Percentiles rank a stretch among this genome's conserved stretches.
phyloP scores from a whole-genome alignment of 495 filamentous ascomycete genomes.

The Jackrogersella multiformis region DNA sequence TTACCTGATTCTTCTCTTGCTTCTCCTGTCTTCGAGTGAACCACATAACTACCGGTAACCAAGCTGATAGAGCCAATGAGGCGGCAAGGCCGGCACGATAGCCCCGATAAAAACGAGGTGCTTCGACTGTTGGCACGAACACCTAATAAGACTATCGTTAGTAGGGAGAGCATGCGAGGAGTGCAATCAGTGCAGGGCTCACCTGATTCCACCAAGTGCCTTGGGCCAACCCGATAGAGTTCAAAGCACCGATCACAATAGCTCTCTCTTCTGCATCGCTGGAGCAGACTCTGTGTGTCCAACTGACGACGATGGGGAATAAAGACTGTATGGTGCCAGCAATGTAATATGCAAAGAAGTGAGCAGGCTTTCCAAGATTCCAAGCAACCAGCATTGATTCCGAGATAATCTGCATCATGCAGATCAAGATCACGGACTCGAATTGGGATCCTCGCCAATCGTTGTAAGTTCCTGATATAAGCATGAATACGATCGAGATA shows the following conservation, averaged over 20 bases:
- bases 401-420: constrained; percentile 20
- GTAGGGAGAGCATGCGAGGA: neutral
- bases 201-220: constrained; percentile 34
- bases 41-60: constrained; percentile 26
- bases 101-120: constrained; percentile 27
- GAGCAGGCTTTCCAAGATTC: constrained; percentile 20
- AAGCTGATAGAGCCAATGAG: constrained; percentile 22
- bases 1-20: constrained; percentile 12
- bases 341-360: constrained; percentile 25
- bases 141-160: constrained; percentile 9
- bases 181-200: neutral
- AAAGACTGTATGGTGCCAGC: constrained; percentile 24
- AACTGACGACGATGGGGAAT: constrained; percentile 27
- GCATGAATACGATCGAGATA: constrained; percentile 28
- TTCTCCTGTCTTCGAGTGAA: constrained; percentile 21
- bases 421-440: constrained; percentile 22
- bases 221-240: constrained; percentile 24
- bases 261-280: constrained; percentile 25
- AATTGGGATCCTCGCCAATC: constrained; percentile 23
- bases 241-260: constrained; percentile 24
- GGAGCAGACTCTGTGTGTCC: constrained; percentile 24
- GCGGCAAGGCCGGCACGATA: constrained; percentile 27
- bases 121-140: constrained; percentile 30
- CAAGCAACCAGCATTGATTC: constrained; percentile 25
- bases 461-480: constrained; percentile 18